Conservation (phyloP, 2,329 filamentous ascomycete species). For the Ascochyta viciae-villosae region DNA sequence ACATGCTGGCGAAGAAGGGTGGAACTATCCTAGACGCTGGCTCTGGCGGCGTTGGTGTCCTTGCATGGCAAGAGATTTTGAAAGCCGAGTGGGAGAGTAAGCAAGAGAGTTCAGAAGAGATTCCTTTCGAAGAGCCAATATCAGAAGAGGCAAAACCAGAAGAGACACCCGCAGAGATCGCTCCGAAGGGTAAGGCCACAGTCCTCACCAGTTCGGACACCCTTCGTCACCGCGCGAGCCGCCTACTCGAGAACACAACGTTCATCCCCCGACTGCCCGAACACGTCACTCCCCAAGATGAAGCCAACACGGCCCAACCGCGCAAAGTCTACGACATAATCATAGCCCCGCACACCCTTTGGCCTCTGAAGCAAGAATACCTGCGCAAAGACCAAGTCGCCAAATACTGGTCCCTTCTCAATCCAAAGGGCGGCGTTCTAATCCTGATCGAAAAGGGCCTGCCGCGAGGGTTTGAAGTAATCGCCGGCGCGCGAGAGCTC, state of each 20-base stretch:
- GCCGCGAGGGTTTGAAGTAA: slow-evolving; percentile 88
- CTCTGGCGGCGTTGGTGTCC: slow-evolving; percentile 73
- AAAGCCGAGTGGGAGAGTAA: slow-evolving; percentile 82
- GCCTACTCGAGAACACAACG: slow-evolving; percentile 83
- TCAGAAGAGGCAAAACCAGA: slow-evolving; percentile 18
- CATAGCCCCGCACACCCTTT: slow-evolving; percentile 83
- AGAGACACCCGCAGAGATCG: slow-evolving; percentile 30
- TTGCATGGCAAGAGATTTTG: slow-evolving; percentile 80
- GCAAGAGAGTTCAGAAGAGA: slow-evolving; percentile 48
- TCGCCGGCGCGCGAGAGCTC: slow-evolving; percentile 82
- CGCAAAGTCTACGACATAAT: slow-evolving; percentile 89
- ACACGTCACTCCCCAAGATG: slow-evolving; percentile 70
- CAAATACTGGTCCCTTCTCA: slow-evolving; percentile 88
- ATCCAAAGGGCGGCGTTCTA: slow-evolving; percentile 83
- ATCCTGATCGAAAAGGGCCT: slow-evolving; percentile 91
- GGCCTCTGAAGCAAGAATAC: slow-evolving; percentile 77
- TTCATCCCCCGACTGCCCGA: slow-evolving; percentile 93
- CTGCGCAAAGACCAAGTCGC: slow-evolving; percentile 80
- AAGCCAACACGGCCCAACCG: slow-evolving; percentile 42
- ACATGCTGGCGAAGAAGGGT: slow-evolving; percentile 67
- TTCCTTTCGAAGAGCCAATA: slow-evolving; percentile 21
- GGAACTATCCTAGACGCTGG: slow-evolving; percentile 76
- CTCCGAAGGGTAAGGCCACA: slow-evolving; percentile 75
- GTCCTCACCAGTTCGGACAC: slow-evolving; percentile 79
- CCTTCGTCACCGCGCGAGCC: slow-evolving; percentile 76